Conservation (phyloP, 306 rosid species). For the Lithocarpus polystachyus region DNA sequence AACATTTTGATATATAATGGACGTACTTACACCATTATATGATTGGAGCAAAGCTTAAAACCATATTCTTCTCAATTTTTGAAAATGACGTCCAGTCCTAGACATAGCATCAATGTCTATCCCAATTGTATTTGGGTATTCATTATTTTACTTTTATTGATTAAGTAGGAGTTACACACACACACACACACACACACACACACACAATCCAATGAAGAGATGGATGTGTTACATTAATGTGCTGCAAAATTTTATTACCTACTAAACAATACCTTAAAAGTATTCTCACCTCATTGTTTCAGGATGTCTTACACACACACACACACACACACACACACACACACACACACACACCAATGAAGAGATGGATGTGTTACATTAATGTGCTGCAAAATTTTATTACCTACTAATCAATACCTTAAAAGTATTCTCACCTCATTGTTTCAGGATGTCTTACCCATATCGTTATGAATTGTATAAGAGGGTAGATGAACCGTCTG, state of each 20-base stretch:
- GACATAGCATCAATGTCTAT: not conserved
- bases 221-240: not conserved
- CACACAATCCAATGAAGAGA: not conserved
- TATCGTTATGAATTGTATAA: constrained; percentile 68
- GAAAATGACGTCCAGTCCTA: not conserved
- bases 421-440: not conserved
- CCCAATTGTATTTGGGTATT: not conserved
- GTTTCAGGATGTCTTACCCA: constrained; percentile 63
- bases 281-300: too few relatives aligned
- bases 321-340: too few relatives aligned
- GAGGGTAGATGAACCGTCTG: constrained; percentile 70
- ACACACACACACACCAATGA: not conserved
- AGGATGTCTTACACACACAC: too few relatives aligned
- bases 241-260: not conserved
- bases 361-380: not conserved
- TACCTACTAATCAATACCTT: not conserved
- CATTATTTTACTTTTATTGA: not conserved
- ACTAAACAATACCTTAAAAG: not conserved
- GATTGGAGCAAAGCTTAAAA: too few relatives aligned
- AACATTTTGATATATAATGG: too few relatives aligned
- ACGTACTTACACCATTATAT: too few relatives aligned
- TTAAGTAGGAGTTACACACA: not conserved
- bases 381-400: constrained; percentile 2
- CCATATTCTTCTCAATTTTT: not conserved
- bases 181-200: too few relatives aligned